Evolutionary conservation across 2,329 filamentous ascomycete species (phyloP), one percentile per base, ranked within the genome.

Genomic region (Aspergillus proliferans): DNA sequence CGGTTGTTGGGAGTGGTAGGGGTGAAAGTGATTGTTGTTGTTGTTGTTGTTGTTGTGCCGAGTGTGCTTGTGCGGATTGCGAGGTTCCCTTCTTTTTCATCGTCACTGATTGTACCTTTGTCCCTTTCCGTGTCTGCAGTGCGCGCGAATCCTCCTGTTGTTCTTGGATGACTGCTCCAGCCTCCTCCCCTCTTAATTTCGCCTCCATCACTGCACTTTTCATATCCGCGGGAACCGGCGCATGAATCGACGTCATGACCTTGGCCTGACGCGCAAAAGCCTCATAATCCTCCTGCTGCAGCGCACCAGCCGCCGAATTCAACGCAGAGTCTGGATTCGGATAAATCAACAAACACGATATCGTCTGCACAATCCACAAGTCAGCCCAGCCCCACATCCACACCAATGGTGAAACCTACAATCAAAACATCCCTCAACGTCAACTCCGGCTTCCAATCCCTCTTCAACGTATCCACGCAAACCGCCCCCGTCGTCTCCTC

Each of bases 261-360:
- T 71, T 76, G 14, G 81, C 82, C 50, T 82, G 70, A 45, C 76
- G 70, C 44, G 76, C 75, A 58, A 81, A 85, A 0, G 71, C 72
- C 4, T 75, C 73, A 63, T 79, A 85, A 55, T 83, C 77, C 49
- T 82, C 80, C 52, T 80, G 78, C 6, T 81, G 70, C 51, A 84
- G 60, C 28, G 76, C 74, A 2, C 82, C 81, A 10, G 82, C 81
- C 21, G 78, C 76, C 8, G 79, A 77, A 55, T 85, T 85, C 53
- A 85, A 66, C 6, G 82, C 81, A 48, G 80, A 83, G 53, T 82
- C 81, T 0, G 81, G 80, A 57, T 84, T 84, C 1, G 82, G 82
- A 47, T 83, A 77, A 47, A 85, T 82, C 24, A 85, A 67, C 21
- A 85, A 68, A 65, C 82, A 84, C 2, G 74, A 78, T 49, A 85